phyloP scores from a whole-genome alignment of 2,329 filamentous ascomycete genomes.

The Piedraia hortae region DNA sequence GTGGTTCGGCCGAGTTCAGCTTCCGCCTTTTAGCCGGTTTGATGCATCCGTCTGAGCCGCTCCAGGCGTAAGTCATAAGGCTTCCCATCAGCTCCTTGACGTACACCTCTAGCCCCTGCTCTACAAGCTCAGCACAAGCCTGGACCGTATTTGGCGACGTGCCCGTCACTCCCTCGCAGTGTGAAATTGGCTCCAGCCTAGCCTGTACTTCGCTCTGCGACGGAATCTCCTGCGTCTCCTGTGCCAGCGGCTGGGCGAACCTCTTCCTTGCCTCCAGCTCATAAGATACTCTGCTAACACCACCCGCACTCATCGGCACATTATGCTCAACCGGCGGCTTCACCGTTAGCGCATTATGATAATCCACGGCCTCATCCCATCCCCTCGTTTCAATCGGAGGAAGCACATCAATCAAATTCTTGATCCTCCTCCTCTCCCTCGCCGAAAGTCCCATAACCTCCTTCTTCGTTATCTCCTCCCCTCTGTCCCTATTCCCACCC shows the following conservation, averaged over 20 bases:
- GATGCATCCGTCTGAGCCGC: slow-evolving; percentile 28
- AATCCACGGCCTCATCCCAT: slow-evolving; percentile 7
- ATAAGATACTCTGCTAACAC: slow-evolving; percentile 21
- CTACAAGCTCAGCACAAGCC: slow-evolving; percentile 30
- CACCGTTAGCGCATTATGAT: slow-evolving; percentile 8
- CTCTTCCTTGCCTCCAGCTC: slow-evolving; percentile 37
- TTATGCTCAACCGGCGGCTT: slow-evolving; percentile 4
- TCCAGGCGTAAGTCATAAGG: slow-evolving; percentile 26
- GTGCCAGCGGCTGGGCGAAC: slow-evolving; percentile 32
- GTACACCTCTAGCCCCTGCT: slow-evolving; percentile 32
- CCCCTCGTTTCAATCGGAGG: slow-evolving; percentile 2
- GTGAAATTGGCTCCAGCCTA: slow-evolving; percentile 36
- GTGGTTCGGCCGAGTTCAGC: too few relatives aligned
- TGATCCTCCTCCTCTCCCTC: slow-evolving; percentile 27
- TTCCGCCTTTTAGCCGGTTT: slow-evolving; percentile 57
- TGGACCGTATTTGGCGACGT: slow-evolving; percentile 10
- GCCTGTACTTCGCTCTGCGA: slow-evolving; percentile 27
- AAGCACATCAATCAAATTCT: slow-evolving; percentile 8
- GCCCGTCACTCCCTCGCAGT: slow-evolving; percentile 31
- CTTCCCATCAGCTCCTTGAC: slow-evolving; percentile 31
- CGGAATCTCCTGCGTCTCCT: slow-evolving; percentile 35
- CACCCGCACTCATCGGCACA: slow-evolving; percentile 5
- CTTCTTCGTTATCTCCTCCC: slow-evolving; percentile 33
- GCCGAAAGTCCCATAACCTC: slow-evolving; percentile 36
- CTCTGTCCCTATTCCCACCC: slow-evolving; percentile 27